phyloP scores from a whole-genome alignment of 2,329 filamentous ascomycete genomes.

The Rutstroemia sp. region DNA sequence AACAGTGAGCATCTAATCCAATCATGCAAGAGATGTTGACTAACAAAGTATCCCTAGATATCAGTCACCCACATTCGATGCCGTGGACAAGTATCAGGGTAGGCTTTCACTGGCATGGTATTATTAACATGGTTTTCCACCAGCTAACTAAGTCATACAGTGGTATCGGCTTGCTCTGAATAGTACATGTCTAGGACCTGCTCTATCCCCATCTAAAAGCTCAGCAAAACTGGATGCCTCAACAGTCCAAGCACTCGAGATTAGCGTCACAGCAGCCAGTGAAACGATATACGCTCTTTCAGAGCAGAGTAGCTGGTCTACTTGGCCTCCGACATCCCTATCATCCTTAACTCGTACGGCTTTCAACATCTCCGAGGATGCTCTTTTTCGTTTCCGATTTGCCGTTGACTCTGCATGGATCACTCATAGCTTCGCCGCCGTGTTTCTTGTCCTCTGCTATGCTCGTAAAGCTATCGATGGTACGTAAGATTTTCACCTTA shows the following conservation, averaged over 20 bases:
- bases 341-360: neutral
- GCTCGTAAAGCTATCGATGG: neutral
- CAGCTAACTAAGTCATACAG: neutral
- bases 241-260: neutral
- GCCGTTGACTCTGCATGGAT: neutral
- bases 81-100: neutral
- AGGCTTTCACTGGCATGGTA: neutral
- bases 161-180: neutral
- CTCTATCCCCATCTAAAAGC: neutral
- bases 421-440: neutral
- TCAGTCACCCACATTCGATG: neutral
- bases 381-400: neutral
- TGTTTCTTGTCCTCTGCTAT: neutral
- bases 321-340: neutral
- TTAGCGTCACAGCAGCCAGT: neutral
- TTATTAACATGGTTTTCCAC: neutral
- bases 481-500: neutral
- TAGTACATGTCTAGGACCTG: neutral
- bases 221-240: neutral
- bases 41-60: neutral
- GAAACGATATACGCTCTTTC: neutral
- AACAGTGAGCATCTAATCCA: neutral
- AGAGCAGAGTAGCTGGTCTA: neutral
- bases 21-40: neutral
- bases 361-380: neutral